phyloP scores from a whole-genome alignment of 805 yeast species.

The Scheffersomyces lignosus region DNA sequence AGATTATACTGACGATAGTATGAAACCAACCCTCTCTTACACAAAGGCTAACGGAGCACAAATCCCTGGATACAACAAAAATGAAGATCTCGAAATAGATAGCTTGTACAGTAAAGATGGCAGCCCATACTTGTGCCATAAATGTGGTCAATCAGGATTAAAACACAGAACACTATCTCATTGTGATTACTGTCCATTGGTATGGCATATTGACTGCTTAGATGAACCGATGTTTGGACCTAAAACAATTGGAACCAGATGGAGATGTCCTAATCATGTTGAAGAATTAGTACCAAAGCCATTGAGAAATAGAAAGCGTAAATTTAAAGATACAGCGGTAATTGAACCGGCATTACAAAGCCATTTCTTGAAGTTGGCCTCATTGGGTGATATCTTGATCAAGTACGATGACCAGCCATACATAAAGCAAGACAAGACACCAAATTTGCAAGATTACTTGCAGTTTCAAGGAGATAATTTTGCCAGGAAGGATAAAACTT shows the following conservation, averaged over 20 bases:
- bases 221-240: constrained; percentile 71
- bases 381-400: constrained; percentile 29
- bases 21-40: constrained; percentile 51
- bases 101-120: constrained; percentile 67
- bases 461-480: constrained; percentile 27
- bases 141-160: constrained; percentile 72
- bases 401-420: constrained; percentile 36
- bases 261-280: constrained; percentile 91
- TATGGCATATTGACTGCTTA: constrained; percentile 90
- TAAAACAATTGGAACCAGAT: constrained; percentile 72
- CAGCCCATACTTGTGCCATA: constrained; percentile 67
- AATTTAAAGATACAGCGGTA: constrained; percentile 50
- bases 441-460: constrained; percentile 30
- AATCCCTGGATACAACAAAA: constrained; percentile 37
- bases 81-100: constrained; percentile 61
- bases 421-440: constrained; percentile 16
- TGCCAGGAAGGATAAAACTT: constrained; percentile 7
- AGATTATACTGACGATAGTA: constrained; percentile 58
- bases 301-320: constrained; percentile 13
- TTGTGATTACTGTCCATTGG: constrained; percentile 80
- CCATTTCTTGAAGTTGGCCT: constrained; percentile 33
- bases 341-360: constrained; percentile 50
- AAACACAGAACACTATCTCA: constrained; percentile 53
- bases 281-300: constrained; percentile 47
- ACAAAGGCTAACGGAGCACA: constrained; percentile 32